Evolutionary conservation across 2,329 filamentous ascomycete genomes (phyloP).

Genomic region (Trichoderma guizhouense): DNA sequence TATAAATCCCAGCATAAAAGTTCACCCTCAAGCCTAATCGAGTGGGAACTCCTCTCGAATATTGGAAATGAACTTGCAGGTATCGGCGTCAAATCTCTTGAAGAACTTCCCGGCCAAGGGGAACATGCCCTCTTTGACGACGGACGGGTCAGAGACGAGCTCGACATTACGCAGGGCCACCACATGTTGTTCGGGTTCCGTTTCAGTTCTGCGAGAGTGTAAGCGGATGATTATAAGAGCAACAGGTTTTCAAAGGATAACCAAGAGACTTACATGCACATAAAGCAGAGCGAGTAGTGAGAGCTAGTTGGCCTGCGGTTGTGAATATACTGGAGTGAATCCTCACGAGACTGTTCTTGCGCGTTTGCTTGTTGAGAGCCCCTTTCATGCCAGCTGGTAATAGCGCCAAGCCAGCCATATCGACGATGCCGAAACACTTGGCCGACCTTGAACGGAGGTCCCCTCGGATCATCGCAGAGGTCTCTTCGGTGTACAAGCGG

Average conservation of each 20-base stretch:
- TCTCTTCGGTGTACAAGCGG: conserved; percentile 35
- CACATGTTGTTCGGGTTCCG: conserved; percentile 34
- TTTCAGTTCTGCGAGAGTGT: conserved; percentile 29
- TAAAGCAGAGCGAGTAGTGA: conserved; percentile 60
- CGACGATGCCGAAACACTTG: conserved; percentile 80
- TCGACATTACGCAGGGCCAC: conserved; percentile 72
- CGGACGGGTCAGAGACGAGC: conserved; percentile 47
- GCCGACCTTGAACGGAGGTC: conserved; percentile 62
- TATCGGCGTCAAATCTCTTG: conserved; percentile 71
- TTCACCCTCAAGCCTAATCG: conserved; percentile 50
- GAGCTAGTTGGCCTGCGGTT: background rate
- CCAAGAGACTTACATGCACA: conserved; percentile 68
- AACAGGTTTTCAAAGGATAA: background rate
- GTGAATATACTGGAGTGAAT: background rate
- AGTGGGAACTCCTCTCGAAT: conserved; percentile 77
- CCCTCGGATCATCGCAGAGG: conserved; percentile 17
- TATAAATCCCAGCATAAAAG: background rate
- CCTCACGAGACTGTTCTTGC: background rate
- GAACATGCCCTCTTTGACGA: conserved; percentile 57
- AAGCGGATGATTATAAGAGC: background rate
- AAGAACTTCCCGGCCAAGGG: conserved; percentile 79
- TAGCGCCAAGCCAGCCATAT: conserved; percentile 75
- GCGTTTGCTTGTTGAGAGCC: conserved; percentile 23
- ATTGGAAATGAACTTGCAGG: conserved; percentile 77
- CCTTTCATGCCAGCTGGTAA: conserved; percentile 79